Evolutionary conservation across 2,329 filamentous ascomycete species (phyloP).

Genomic region (Fusarium sp.): DNA sequence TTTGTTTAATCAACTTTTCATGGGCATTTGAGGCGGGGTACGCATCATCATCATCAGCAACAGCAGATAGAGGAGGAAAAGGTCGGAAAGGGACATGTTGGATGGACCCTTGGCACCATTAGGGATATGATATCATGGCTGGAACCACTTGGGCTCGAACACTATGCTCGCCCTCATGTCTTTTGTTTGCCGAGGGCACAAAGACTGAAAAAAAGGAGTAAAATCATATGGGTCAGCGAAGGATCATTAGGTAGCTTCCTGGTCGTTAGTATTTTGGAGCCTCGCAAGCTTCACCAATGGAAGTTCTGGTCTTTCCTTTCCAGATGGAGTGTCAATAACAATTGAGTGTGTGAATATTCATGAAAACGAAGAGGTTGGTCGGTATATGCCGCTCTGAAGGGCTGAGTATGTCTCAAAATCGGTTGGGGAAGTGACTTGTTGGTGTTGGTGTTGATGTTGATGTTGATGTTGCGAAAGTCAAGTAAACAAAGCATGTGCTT

Average conservation of each 20-base stretch:
- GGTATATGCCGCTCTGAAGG: not conserved
- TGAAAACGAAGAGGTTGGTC: not conserved
- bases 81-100: conserved; percentile 28
- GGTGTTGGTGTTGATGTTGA: conserved; percentile 14
- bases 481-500: conserved; percentile 11
- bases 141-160: conserved; percentile 38
- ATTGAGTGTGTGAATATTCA: conserved; percentile 12
- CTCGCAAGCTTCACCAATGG: conserved; percentile 47
- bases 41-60: conserved; percentile 36
- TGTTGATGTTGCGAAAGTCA: conserved; percentile 16
- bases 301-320: conserved; percentile 48
- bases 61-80: conserved; percentile 44
- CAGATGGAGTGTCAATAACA: conserved; percentile 10
- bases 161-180: conserved; percentile 33
- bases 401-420: conserved; percentile 1
- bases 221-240: conserved; percentile 43
- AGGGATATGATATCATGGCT: conserved; percentile 43
- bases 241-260: conserved; percentile 49
- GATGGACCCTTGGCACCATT: conserved; percentile 26
- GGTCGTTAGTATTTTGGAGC: conserved; percentile 39
- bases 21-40: conserved; percentile 34
- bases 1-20: conserved; percentile 47
- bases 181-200: conserved; percentile 40
- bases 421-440: conserved; percentile 7
- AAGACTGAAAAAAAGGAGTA: conserved; percentile 46